Conservation (phyloP, 2,329 filamentous ascomycete genomes). For the Colletotrichum scovillei region DNA sequence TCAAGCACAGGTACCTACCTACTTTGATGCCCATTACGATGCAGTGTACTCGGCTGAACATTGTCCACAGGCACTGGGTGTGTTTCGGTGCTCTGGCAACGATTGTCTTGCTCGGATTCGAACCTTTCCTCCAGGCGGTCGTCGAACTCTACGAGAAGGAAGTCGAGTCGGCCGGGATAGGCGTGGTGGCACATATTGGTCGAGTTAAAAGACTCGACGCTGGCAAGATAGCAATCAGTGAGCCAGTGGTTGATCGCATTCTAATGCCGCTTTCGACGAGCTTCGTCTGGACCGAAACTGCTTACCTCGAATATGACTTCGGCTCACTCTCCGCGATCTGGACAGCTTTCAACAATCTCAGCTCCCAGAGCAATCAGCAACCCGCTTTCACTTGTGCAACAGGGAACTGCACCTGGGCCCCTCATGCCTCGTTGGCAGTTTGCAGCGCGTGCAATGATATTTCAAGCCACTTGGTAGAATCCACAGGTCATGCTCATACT, state of each 20-base stretch:
- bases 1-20: background rate
- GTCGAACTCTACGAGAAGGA: background rate
- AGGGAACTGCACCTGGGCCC: background rate
- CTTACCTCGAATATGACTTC: background rate
- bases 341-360: background rate
- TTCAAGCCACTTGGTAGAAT: background rate
- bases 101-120: background rate
- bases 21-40: too few relatives aligned
- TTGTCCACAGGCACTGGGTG: background rate
- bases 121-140: background rate
- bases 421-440: background rate
- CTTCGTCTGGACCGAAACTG: too few relatives aligned
- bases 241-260: too few relatives aligned
- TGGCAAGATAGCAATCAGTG: background rate
- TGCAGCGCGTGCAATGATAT: slow-evolving; percentile 4
- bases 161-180: background rate
- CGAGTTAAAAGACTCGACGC: background rate
- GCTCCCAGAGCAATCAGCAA: background rate
- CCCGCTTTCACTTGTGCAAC: background rate
- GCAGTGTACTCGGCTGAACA: too few relatives aligned
- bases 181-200: background rate
- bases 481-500: background rate
- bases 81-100: background rate
- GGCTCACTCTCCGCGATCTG: background rate
- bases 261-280: too few relatives aligned